Evolutionary conservation across 78 protist species (phyloP), one percentile per base, ranked within the genome.

Genomic region (Dictyostelium firmibasis): DNA sequence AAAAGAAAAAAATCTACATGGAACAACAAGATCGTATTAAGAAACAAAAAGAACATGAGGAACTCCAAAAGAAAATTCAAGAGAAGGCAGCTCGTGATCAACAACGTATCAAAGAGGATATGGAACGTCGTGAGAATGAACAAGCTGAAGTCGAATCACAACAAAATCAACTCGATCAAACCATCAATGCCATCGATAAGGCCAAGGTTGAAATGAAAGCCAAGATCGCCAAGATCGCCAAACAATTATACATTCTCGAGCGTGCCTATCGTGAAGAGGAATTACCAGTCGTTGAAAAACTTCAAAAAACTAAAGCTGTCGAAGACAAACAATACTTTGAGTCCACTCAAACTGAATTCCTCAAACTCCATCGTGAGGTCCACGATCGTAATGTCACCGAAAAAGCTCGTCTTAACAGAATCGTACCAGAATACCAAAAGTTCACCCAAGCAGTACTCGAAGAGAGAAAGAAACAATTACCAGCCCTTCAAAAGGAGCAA

Each of bases 251-350:
- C 81, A 84, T 72, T 33, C 76, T 85, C 69, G 96, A 92, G 36
- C 78, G 96, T 72, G 96, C 96, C 77, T 86, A 72, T 47, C 75
- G 96, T 69, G 91, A 92, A 29, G 96, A 92, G 27, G 96, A 92
- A 60, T 81, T 78, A 36, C 96, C 96, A 69, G 79, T 78, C 78
- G 70, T 85, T 82, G 74, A 92, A 29, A 43, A 38, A 11, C 81
- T 72, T 16, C 79, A 81, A 74, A 72, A 84, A 14, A 38, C 50
- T 43, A 85, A 85, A 38, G 79, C 77, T 10, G 11, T 57, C 29
- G 92, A 92, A 70, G 96, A 92, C 79, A 69, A 62, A 8, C 87
- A 67, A 35, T 62, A 70, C 91, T 83, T 79, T 78, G 86, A 47
- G 31, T 27, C 29, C 16, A 78, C 81, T 41, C 96, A 92, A 92